Evolutionary conservation across 805 yeast genomes (phyloP).

Genomic region (Cyberlindnera americana): DNA sequence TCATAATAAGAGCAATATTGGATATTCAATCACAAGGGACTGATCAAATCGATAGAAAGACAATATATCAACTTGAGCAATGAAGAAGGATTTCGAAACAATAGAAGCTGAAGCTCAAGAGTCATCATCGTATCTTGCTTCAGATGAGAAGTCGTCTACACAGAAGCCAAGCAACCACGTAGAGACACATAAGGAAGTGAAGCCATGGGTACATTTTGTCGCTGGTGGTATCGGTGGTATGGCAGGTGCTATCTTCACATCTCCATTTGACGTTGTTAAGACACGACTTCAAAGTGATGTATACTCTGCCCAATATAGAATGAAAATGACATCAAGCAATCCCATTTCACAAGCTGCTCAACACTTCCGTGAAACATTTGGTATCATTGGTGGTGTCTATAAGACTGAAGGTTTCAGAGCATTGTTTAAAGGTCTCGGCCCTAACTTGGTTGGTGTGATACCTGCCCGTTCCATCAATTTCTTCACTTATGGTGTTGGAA

Average conservation of each 20-base stretch:
- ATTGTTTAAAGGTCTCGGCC: slow-evolving; percentile 91
- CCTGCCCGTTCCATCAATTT: slow-evolving; percentile 97
- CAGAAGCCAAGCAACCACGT: slow-evolving; percentile 28
- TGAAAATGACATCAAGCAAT: slow-evolving; percentile 29
- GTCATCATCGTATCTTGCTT: slow-evolving; percentile 59
- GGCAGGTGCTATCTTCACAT: slow-evolving; percentile 93
- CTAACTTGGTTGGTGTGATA: slow-evolving; percentile 93
- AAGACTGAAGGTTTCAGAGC: slow-evolving; percentile 78
- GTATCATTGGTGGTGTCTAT: slow-evolving; percentile 67
- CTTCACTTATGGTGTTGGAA: slow-evolving; percentile 93
- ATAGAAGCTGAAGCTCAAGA: slow-evolving; percentile 53
- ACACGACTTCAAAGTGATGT: slow-evolving; percentile 92
- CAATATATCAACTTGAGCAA: too few species aligned
- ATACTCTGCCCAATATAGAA: slow-evolving; percentile 52
- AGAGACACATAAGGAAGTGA: slow-evolving; percentile 32
- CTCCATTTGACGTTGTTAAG: slow-evolving; percentile 95
- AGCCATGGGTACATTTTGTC: slow-evolving; percentile 75
- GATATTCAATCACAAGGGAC: too few species aligned
- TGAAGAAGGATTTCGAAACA: slow-evolving; percentile 5
- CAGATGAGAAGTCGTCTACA: slow-evolving; percentile 68
- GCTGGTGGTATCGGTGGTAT: slow-evolving; percentile 95
- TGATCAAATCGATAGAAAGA: too few species aligned
- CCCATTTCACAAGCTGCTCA: slow-evolving; percentile 45
- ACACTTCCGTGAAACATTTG: slow-evolving; percentile 81
- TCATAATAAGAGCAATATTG: too few species aligned